Base-by-base conservation (phyloP, 371 early-diverging fungal genomes). In the Mortierella sp. region DNA sequence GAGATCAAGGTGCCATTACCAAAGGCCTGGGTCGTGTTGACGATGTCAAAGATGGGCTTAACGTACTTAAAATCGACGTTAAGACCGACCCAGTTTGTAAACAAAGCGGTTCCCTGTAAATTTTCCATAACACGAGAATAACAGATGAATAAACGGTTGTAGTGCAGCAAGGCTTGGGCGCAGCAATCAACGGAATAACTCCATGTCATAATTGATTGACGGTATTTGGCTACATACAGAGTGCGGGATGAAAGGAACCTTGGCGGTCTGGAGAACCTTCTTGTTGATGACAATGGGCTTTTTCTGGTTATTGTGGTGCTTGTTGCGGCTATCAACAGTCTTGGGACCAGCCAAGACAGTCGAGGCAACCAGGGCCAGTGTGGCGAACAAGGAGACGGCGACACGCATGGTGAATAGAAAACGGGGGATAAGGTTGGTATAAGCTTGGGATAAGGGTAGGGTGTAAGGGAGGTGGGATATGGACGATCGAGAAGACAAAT, bases 51-150 rank as follows among this genome's bases (percentile, higher is more conserved):
- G 11, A 92, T 49, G 15, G 87, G 86, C 46, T 81, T 54, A 51
- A 90, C 80, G 49, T 84, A 86, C 26, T 81, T 64, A 65, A 70
- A 90, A 66, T 89, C 85, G 1, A 93, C 76, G 27, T 84, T 83
- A 73, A 87, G 81, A 19, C 88, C 90, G 26, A 93, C 80, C 83
- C 90, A 91, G 37, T 82, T 82, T 6, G 78, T 43, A 53, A 79
- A 79, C 66, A 70, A 51, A 1, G 31, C 50, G 3, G 53, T 61
- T 9, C 78, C 78, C 70, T 70, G 8, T 17, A 44, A 8, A 24
- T 41, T 26, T 30, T 46, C 28, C 19, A 12, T 11, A n/a, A n/a
- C n/a, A n/a, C n/a, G n/a, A n/a, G n/a, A n/a, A n/a, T n/a, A n/a
- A n/a, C n/a, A n/a, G n/a, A n/a, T n/a, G n/a, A n/a, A n/a, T n/a